Evolutionary conservation across 1,139 yeast species (phyloP).

Genomic region (Suhomyces yuchorum): DNA sequence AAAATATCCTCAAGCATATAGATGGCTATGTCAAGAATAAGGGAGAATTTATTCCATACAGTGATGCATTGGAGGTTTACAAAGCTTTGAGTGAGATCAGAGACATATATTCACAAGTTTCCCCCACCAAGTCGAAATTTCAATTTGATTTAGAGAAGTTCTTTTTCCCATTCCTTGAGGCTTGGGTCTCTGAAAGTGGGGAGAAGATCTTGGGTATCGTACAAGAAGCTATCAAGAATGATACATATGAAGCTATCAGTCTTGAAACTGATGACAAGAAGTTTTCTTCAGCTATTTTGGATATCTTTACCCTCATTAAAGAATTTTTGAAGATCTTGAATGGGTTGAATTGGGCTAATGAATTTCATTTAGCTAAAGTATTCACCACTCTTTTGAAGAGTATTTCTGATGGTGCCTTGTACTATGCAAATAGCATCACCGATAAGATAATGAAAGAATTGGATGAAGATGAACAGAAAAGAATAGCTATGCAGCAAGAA

Average conservation of each 20-base stretch:
- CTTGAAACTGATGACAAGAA: constrained; percentile 39
- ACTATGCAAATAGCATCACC: constrained; percentile 53
- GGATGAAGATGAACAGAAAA: constrained; percentile 38
- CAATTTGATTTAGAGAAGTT: constrained; percentile 60
- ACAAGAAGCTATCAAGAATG: constrained; percentile 55
- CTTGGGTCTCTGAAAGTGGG: constrained; percentile 59
- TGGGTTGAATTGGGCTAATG: constrained; percentile 64
- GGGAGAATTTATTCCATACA: constrained; percentile 48
- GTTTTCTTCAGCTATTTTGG: constrained; percentile 60
- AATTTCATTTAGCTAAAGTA: constrained; percentile 59
- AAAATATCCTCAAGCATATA: constrained; percentile 60
- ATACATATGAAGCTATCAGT: constrained; percentile 57
- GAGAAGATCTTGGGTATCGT: constrained; percentile 53
- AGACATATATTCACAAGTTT: constrained; percentile 54
- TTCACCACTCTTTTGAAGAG: constrained; percentile 61
- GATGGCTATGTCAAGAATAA: constrained; percentile 43
- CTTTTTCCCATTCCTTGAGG: constrained; percentile 58
- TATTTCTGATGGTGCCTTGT: constrained; percentile 60
- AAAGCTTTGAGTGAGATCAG: constrained; percentile 57
- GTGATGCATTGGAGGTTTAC: constrained; percentile 66
- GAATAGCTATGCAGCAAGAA: constrained; percentile 28
- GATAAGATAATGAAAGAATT: constrained; percentile 53
- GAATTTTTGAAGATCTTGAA: constrained; percentile 57
- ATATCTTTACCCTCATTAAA: constrained; percentile 64
- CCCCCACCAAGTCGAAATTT: constrained; percentile 35